Evolutionary conservation across 495 filamentous ascomycete genomes (phyloP).

Genomic region (Peziza echinospora): DNA sequence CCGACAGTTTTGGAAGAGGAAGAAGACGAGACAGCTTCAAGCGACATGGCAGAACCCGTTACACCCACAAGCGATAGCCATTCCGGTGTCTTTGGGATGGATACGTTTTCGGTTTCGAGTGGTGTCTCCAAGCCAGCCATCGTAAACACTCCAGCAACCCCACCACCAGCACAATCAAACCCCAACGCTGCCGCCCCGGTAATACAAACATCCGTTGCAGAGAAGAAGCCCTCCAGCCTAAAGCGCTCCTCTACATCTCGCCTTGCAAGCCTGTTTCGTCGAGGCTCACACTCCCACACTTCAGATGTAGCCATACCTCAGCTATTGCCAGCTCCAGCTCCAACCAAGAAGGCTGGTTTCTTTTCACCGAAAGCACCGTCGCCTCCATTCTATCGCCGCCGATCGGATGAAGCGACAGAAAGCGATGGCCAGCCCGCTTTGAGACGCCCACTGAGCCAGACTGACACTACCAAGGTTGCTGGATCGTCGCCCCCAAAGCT

Average conservation of each 20-base stretch:
- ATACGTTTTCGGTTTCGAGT: background rate
- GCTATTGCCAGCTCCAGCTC: background rate
- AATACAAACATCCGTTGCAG: background rate
- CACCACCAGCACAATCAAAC: constrained; percentile 3
- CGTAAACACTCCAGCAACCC: constrained; percentile 11
- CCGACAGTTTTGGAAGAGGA: constrained; percentile 18
- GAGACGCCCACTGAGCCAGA: background rate
- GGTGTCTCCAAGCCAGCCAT: constrained; percentile 4
- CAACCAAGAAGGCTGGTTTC: background rate
- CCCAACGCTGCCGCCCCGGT: background rate
- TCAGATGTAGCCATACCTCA: background rate
- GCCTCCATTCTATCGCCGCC: background rate
- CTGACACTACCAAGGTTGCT: background rate
- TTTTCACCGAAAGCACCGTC: background rate
- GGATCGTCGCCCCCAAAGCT: background rate
- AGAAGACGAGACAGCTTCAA: constrained; percentile 17
- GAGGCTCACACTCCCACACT: background rate
- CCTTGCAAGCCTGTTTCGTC: background rate
- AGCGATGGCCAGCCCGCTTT: background rate
- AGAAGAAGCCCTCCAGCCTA: background rate
- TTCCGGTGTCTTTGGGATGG: constrained; percentile 7
- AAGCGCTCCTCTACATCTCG: background rate
- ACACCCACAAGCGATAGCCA: constrained; percentile 18
- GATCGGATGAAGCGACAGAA: background rate
- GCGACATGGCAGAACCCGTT: constrained; percentile 16